Conservation (phyloP, 345 rosid genomes). For the Lumnitzera racemosa region DNA sequence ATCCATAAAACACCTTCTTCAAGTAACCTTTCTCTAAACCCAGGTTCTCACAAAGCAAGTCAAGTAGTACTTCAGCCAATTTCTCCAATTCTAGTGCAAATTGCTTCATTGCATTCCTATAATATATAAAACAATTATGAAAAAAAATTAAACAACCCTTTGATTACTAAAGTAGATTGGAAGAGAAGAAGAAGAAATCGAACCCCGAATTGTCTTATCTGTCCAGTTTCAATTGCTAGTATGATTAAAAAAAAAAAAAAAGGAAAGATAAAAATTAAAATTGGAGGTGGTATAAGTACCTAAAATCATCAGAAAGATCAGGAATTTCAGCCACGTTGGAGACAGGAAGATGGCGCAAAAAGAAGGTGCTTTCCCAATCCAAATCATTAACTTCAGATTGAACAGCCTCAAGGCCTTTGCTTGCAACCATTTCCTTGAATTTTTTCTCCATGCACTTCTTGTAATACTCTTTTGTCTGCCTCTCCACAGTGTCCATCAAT, state of each 20-base stretch:
- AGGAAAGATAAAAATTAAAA: background rate
- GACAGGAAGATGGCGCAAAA: constrained; percentile 52
- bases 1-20: constrained; percentile 60
- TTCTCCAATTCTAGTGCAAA: constrained; percentile 45
- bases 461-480: constrained; percentile 62
- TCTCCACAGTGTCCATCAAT: constrained; percentile 66
- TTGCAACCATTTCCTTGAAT: constrained; percentile 59
- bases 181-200: no score
- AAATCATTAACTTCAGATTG: constrained; percentile 46
- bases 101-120: constrained; percentile 54
- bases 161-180: no score
- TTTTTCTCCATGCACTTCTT: constrained; percentile 49
- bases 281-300: constrained; percentile 16
- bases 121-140: background rate
- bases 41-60: constrained; percentile 66
- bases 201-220: no score
- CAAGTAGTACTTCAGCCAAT: constrained; percentile 60
- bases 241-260: background rate
- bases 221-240: no score
- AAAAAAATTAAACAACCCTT: no score
- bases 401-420: constrained; percentile 45
- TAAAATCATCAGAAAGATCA: constrained; percentile 45
- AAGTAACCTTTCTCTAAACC: constrained; percentile 74
- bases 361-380: constrained; percentile 88
- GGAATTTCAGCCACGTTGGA: constrained; percentile 53